Conservation (phyloP, 78 protist species). For the Goniomonas avonlea region DNA sequence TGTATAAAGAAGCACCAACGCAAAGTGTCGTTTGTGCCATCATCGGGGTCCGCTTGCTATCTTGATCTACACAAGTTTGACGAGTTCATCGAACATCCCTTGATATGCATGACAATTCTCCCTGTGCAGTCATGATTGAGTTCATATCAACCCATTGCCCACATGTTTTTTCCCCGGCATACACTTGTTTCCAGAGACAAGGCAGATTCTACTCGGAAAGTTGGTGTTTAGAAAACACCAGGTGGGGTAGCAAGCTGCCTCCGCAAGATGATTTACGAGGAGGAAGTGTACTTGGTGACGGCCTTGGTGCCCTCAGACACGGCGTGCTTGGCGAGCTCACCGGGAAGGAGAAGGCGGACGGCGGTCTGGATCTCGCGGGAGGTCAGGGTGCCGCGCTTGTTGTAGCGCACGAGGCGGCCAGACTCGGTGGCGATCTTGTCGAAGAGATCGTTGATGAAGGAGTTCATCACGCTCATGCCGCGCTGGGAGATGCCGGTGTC, state of each 20-base stretch:
- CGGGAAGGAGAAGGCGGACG: constrained; percentile 78
- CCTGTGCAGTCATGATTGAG: too few relatives aligned
- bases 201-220: too few relatives aligned
- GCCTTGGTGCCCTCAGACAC: constrained; percentile 87
- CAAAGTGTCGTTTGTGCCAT: too few relatives aligned
- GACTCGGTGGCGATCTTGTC: constrained; percentile 77
- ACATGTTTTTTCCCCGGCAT: too few relatives aligned
- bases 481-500: constrained; percentile 69
- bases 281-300: constrained; percentile 68
- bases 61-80: too few relatives aligned
- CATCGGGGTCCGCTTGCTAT: too few relatives aligned
- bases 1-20: too few relatives aligned
- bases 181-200: too few relatives aligned
- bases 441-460: constrained; percentile 76
- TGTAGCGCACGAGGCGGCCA: constrained; percentile 64
- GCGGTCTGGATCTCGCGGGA: constrained; percentile 84
- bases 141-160: too few relatives aligned
- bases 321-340: constrained; percentile 91
- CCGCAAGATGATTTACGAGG: too few relatives aligned
- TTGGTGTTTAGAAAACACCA: constrained; percentile 1
- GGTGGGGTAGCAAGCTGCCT: not conserved
- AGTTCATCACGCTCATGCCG: constrained; percentile 79
- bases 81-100: too few relatives aligned
- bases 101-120: too few relatives aligned
- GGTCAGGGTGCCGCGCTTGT: constrained; percentile 28